phyloP scores from a whole-genome alignment of 179 eudicot species.

The Heliamphora pulchella region DNA sequence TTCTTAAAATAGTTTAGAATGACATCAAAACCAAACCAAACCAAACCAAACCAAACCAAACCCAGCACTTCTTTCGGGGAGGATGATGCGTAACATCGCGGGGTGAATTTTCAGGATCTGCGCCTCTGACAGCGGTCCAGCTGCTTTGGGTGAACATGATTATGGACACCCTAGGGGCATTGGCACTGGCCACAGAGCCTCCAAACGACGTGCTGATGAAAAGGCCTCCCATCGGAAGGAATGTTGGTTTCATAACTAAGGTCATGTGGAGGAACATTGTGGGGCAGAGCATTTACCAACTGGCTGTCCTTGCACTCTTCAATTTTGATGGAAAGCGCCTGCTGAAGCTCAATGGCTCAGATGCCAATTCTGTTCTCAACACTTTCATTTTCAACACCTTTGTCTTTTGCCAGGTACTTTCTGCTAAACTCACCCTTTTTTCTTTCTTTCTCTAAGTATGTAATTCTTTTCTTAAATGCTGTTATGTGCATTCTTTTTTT shows the following conservation, averaged over 20 bases:
- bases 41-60: no score
- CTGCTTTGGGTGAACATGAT: constrained; percentile 95
- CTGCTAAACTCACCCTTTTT: background rate
- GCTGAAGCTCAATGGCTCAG: constrained; percentile 44
- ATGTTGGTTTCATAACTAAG: constrained; percentile 50
- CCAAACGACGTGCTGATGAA: constrained; percentile 74
- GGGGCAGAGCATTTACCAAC: constrained; percentile 73
- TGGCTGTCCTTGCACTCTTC: constrained; percentile 48
- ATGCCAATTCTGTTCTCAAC: constrained; percentile 44
- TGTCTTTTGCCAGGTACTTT: constrained; percentile 79
- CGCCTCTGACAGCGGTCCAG: constrained; percentile 88
- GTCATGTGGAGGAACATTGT: constrained; percentile 82
- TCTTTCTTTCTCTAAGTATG: background rate
- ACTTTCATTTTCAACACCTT: constrained; percentile 85
- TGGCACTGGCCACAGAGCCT: constrained; percentile 89
- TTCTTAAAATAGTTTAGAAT: no score
- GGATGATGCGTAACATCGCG: background rate
- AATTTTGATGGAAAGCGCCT: constrained; percentile 46
- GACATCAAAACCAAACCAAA: no score
- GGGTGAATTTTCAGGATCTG: constrained; percentile 47
- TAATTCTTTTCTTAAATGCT: background rate
- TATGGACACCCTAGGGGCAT: constrained; percentile 89
- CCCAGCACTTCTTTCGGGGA: no score
- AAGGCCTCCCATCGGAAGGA: constrained; percentile 59
- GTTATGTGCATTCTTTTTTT: no score